These are phyloP conservation scores for Ascochyta fabae DNA, from an alignment of 2,329 filamentous ascomycete genomes.

Conservation along the genomic window DNA sequence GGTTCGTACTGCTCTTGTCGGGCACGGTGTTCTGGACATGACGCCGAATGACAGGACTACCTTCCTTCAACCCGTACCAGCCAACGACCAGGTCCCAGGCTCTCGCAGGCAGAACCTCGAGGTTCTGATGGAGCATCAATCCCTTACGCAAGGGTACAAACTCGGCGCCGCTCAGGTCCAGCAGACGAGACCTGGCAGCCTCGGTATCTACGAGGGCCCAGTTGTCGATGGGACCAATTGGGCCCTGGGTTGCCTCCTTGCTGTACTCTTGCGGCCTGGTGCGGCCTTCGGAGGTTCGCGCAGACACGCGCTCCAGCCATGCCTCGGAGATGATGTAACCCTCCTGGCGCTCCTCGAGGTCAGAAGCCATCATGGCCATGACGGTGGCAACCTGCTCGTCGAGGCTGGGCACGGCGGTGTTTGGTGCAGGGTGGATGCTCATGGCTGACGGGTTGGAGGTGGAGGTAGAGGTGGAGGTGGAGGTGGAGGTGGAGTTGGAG, in stretches of 20 bases:
- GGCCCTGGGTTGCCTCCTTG: slow-evolving; percentile 66
- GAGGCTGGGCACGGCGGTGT: slow-evolving; percentile 37
- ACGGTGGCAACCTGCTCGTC: slow-evolving; percentile 80
- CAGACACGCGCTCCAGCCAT: slow-evolving; percentile 69
- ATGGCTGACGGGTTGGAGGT: slow-evolving; percentile 32
- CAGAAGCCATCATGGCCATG: slow-evolving; percentile 62
- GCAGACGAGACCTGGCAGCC: slow-evolving; percentile 29
- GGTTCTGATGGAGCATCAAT: slow-evolving; percentile 68
- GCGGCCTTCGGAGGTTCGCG: slow-evolving; percentile 42
- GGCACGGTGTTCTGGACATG: slow-evolving; percentile 77
- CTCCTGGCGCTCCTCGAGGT: slow-evolving; percentile 72
- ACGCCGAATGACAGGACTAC: slow-evolving; percentile 74
- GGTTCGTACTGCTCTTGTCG: slow-evolving; percentile 63
- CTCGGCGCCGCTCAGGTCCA: slow-evolving; percentile 51
- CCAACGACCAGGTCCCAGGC: slow-evolving; percentile 82
- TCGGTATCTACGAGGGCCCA: slow-evolving; percentile 66
- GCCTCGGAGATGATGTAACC: slow-evolving; percentile 78
- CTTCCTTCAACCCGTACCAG: slow-evolving; percentile 80
- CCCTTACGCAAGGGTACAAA: slow-evolving; percentile 79
- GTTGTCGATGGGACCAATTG: slow-evolving; percentile 85
- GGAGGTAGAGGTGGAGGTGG: slow-evolving; percentile 22
- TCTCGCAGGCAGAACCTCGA: slow-evolving; percentile 76
- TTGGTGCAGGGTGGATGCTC: slow-evolving; percentile 16
- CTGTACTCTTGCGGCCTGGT: slow-evolving; percentile 57
- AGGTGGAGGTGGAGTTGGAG: slow-evolving; percentile 32